Conservation (phyloP, 2,329 filamentous ascomycete species). For the Penicillium sp. region DNA sequence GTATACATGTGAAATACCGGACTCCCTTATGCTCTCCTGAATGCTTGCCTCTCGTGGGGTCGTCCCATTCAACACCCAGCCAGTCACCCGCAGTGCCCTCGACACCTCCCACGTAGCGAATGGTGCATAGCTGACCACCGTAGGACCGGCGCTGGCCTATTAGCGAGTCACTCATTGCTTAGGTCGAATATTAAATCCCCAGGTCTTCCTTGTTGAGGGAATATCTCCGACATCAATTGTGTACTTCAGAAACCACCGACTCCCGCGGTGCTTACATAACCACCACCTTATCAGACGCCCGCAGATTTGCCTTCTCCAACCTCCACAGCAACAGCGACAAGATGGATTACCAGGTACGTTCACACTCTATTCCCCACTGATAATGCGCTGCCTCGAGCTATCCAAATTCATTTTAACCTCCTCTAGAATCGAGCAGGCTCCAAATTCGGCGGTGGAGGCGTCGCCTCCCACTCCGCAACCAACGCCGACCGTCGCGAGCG, state of each 20-base stretch:
- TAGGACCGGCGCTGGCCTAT: slow-evolving; percentile 81
- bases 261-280: slow-evolving; percentile 36
- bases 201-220: neutral
- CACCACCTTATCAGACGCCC: slow-evolving; percentile 13
- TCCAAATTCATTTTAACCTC: slow-evolving; percentile 18
- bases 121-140: slow-evolving; percentile 76
- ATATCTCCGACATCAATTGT: slow-evolving; percentile 19
- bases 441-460: slow-evolving; percentile 96
- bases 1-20: slow-evolving; percentile 80
- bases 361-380: neutral
- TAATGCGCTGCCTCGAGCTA: no score
- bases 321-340: slow-evolving; percentile 20
- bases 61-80: slow-evolving; percentile 98
- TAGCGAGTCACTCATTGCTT: slow-evolving; percentile 15
- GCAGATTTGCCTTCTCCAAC: slow-evolving; percentile 23
- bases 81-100: slow-evolving; percentile 77
- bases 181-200: neutral
- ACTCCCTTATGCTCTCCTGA: slow-evolving; percentile 79
- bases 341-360: slow-evolving; percentile 60
- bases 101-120: slow-evolving; percentile 81
- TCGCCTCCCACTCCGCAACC: slow-evolving; percentile 89
- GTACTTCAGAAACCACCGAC: slow-evolving; percentile 13
- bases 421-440: slow-evolving; percentile 88
- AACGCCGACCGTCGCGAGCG: slow-evolving; percentile 98
- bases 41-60: slow-evolving; percentile 84